phyloP scores from a whole-genome alignment of 176 grass and related monocot genomes.

The Eleusine coracana region DNA sequence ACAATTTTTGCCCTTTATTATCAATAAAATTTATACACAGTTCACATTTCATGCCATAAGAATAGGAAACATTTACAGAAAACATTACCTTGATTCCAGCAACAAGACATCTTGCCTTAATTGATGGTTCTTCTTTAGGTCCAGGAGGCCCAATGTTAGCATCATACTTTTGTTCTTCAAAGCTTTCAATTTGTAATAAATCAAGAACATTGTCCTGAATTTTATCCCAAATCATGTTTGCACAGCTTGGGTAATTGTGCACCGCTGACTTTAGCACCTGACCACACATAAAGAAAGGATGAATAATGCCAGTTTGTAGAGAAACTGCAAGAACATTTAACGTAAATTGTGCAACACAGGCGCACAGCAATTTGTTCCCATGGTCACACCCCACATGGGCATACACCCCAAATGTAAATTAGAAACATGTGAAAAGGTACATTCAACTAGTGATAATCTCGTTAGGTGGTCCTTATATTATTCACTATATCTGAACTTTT shows the following conservation, averaged over 20 bases:
- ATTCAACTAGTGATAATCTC: conserved; percentile 4
- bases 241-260: conserved; percentile 84
- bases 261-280: conserved; percentile 75
- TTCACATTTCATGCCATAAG: conserved; percentile 5
- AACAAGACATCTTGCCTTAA: conserved; percentile 70
- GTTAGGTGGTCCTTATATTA: conserved; percentile 18
- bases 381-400: background rate
- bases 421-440: conserved; percentile 7
- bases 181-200: conserved; percentile 56
- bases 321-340: conserved; percentile 6
- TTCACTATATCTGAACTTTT: background rate
- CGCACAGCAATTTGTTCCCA: conserved; percentile 7
- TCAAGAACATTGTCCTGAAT: conserved; percentile 57
- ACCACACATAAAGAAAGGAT: conserved; percentile 31
- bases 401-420: background rate
- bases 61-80: conserved; percentile 23
- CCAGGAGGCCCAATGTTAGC: conserved; percentile 33
- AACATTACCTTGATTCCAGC: conserved; percentile 80
- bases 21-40: background rate
- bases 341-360: conserved; percentile 17
- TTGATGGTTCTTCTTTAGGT: conserved; percentile 73
- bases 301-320: conserved; percentile 17
- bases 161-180: conserved; percentile 55
- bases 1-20: no score
- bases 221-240: conserved; percentile 66